Base-by-base conservation (phyloP, 1,284 basidiomycete species). In the Afroboletus lepidellus region DNA sequence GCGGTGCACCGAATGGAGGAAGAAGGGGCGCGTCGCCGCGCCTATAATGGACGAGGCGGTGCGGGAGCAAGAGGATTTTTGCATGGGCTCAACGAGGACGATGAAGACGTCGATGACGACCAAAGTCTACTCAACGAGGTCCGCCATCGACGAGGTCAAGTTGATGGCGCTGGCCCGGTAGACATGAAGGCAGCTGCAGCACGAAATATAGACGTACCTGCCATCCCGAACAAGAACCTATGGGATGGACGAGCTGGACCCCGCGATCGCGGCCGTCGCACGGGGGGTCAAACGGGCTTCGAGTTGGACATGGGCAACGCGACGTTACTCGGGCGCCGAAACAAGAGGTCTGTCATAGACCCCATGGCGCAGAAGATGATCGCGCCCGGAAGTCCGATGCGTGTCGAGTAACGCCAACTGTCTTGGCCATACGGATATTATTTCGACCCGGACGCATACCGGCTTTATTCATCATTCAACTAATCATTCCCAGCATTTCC, bases 1-100 rank as follows among this genome's bases (percentile, higher is more conserved):
- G 97, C 97, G 12, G 96, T 99, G 0, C 97, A 99, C 72, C 86
- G 97, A 20, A 98, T 98, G 93, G 96, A 98, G 69, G 97, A 99
- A 72, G 97, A 99, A 72, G 94, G 94, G 23, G 90, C 90, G 0
- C 80, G 91, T 46, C 77, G 91, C 51, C 81, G 90, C 21, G 91
- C 89, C 44, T 90, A 89, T 71, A 85, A 87, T 50, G 85, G 84
- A 16, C 79, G 79, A 13, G 89, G 88, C 11, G 90, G 86, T 23
- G 87, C 85, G 2, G 91, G 90, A n/a, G 78, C 79, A 16, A 80
- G 87, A 45, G 91, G 91, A 5, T 92, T 90, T 77, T 75, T 98
- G 24, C 78, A 79, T 20, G 91, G 90, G 16, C 80, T 99, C 59
- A 98, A 98, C 71, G 95, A 98, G 67, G 94, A 95, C 58, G 94